These are phyloP conservation scores for Euphorbia peplus DNA, from an alignment of 345 rosid genomes.

Conservation along the genomic window DNA sequence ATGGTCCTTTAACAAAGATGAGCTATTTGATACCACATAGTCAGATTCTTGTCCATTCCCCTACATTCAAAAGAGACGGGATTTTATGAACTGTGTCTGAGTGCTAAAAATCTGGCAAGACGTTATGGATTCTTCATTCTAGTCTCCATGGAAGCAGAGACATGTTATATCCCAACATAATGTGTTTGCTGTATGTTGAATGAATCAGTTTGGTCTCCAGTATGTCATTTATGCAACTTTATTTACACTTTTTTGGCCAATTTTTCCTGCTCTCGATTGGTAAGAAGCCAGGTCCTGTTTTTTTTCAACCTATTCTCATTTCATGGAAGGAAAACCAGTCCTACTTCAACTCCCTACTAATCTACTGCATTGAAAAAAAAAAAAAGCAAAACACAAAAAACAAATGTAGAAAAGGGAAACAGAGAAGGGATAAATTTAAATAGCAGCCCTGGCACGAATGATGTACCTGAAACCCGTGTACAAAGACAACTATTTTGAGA, in stretches of 20 bases:
- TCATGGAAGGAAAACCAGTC: neutral
- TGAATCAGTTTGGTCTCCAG: neutral
- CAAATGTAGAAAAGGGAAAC: neutral
- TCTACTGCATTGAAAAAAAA: neutral
- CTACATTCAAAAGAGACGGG: no score
- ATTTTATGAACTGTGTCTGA: no score
- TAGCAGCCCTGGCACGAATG: neutral
- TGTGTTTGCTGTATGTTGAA: no score
- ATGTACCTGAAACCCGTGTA: conserved; percentile 95
- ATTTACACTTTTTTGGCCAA: neutral
- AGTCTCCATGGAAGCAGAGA: no score
- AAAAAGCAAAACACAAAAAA: neutral
- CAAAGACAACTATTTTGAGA: conserved; percentile 74
- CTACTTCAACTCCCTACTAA: neutral
- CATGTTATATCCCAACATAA: no score
- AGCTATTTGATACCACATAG: no score
- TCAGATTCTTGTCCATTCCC: no score
- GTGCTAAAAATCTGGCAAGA: no score
- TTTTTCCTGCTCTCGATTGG: neutral
- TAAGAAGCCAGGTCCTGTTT: neutral
- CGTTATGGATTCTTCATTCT: no score
- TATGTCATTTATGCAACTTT: neutral
- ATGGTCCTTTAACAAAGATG: no score
- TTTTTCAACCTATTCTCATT: neutral
- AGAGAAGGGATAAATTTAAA: neutral